phyloP scores from a whole-genome alignment of 1,284 basidiomycete species.

The Fomitiporia mediterranea region DNA sequence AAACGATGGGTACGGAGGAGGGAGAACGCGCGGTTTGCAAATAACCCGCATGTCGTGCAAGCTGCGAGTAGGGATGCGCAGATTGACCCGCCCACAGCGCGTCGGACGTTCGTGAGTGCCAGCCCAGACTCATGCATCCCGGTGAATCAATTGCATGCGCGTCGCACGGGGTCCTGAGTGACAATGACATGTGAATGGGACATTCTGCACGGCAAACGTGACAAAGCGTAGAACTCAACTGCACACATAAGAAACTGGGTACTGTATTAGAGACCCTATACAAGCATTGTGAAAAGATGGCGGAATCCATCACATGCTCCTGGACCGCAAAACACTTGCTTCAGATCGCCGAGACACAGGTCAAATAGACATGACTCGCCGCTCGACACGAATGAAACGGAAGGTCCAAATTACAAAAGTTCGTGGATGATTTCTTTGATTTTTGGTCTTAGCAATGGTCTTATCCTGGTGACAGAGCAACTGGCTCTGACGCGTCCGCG shows the following conservation, averaged over 20 bases:
- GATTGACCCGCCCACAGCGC: constrained; percentile 39
- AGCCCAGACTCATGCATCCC: too few relatives aligned
- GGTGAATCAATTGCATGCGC: too few relatives aligned
- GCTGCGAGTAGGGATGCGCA: constrained; percentile 54
- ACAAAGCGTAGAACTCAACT: too few relatives aligned
- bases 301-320: constrained; percentile 11
- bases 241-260: too few relatives aligned
- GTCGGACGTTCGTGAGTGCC: too few relatives aligned
- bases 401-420: constrained; percentile 17
- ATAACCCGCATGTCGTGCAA: constrained; percentile 63
- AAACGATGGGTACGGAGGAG: constrained; percentile 70
- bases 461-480: too few relatives aligned
- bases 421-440: not conserved
- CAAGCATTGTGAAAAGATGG: constrained; percentile 14
- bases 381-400: not conserved
- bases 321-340: constrained; percentile 18
- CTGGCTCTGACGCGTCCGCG: too few relatives aligned
- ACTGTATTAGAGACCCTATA: too few relatives aligned
- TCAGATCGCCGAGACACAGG: constrained; percentile 13
- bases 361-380: constrained; percentile 9
- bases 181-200: too few relatives aligned
- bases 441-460: too few relatives aligned
- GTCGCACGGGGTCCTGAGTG: too few relatives aligned
- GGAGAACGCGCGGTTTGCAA: constrained; percentile 69
- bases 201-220: too few relatives aligned